phyloP scores from a whole-genome alignment of 768 basidiomycete genomes.

The Harrya chromipes region DNA sequence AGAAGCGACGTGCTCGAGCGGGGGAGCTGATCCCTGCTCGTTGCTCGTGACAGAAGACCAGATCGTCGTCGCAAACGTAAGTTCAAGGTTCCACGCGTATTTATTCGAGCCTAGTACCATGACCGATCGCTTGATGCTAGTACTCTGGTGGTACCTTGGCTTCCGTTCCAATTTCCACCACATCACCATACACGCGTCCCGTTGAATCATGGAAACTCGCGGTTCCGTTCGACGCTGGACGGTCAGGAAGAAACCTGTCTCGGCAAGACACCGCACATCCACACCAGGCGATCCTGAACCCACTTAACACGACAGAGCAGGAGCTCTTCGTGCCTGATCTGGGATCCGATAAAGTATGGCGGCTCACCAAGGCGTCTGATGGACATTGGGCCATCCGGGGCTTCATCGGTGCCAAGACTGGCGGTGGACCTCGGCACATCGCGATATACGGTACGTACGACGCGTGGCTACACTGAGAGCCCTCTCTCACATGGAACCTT shows the following conservation, averaged over 20 bases:
- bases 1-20: conserved; percentile 42
- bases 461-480: not conserved
- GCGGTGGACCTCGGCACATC: conserved; percentile 71
- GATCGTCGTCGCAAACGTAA: conserved; percentile 68
- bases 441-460: conserved; percentile 52
- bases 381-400: conserved; percentile 52
- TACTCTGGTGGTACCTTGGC: conserved; percentile 65
- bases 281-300: conserved; percentile 57
- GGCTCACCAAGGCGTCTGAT: conserved; percentile 41
- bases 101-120: not conserved
- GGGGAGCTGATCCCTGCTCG: conserved; percentile 64
- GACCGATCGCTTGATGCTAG: conserved; percentile 34
- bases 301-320: conserved; percentile 41
- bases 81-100: conserved; percentile 26
- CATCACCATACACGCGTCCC: conserved; percentile 42
- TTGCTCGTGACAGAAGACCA: conserved; percentile 54
- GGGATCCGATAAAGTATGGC: conserved; percentile 67
- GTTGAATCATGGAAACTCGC: conserved; percentile 35
- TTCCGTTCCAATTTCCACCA: conserved; percentile 51
- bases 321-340: conserved; percentile 76
- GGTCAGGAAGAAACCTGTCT: conserved; percentile 58
- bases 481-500: not conserved
- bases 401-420: conserved; percentile 46
- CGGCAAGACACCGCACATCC: conserved; percentile 76
- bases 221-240: conserved; percentile 37